phyloP scores from a whole-genome alignment of 139 green algal genomes.

The Haematococcus sp. region DNA sequence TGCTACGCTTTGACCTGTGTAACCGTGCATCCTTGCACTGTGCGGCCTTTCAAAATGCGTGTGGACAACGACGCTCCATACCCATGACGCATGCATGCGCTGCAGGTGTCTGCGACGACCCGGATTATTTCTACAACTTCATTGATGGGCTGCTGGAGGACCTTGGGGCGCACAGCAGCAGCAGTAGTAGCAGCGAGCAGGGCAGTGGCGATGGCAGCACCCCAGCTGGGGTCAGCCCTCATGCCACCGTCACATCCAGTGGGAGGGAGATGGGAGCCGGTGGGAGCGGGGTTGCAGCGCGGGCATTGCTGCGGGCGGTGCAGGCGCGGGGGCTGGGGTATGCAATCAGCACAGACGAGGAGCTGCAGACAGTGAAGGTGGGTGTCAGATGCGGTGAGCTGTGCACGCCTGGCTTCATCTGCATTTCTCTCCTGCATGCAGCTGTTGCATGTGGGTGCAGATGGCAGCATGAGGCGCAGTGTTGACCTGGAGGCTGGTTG shows the following conservation, averaged over 20 bases:
- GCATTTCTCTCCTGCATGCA: neutral
- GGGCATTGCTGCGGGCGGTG: neutral
- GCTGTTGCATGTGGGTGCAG: neutral
- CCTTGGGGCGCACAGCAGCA: constrained; percentile 35
- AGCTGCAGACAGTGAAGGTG: constrained; percentile 72
- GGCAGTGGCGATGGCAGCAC: no score
- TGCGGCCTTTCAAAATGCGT: neutral
- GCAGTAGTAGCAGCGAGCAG: no score
- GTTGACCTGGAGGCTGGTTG: neutral
- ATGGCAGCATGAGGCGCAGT: neutral
- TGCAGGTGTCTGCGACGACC: constrained; percentile 75
- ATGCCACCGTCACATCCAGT: no score
- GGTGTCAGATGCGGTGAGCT: neutral
- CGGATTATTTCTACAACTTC: constrained; percentile 84
- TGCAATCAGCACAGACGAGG: constrained; percentile 79
- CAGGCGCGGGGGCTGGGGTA: constrained; percentile 86
- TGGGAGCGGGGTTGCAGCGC: neutral
- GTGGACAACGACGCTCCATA: neutral
- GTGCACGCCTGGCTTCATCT: neutral
- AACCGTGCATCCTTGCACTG: no score
- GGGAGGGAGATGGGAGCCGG: neutral
- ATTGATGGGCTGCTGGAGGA: constrained; percentile 67
- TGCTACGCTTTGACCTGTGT: no score
- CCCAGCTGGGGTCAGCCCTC: no score
- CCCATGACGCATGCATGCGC: neutral